Evolutionary conservation across 495 filamentous ascomycete species (phyloP).

Genomic region (Annulohypoxylon nitens): DNA sequence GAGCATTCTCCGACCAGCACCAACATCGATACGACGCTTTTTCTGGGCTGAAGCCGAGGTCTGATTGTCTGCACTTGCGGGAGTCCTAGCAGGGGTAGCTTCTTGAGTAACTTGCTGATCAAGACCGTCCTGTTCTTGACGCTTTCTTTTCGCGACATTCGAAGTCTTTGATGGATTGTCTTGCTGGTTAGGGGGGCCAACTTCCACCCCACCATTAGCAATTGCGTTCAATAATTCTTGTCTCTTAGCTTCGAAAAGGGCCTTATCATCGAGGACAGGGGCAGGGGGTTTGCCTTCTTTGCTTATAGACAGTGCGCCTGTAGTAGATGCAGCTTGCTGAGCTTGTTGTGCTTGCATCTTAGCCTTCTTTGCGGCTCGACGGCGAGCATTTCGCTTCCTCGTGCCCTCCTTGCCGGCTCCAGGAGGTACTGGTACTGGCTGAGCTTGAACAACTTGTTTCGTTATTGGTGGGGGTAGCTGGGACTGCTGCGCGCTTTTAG

Average conservation of each 20-base stretch:
- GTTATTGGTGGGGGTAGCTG: background rate
- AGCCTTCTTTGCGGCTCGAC: slow-evolving; percentile 48
- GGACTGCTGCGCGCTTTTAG: slow-evolving; percentile 1
- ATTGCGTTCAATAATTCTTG: slow-evolving; percentile 44
- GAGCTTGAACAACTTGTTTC: background rate
- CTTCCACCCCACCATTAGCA: slow-evolving; percentile 47
- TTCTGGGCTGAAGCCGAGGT: slow-evolving; percentile 52
- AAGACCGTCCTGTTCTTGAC: slow-evolving; percentile 9
- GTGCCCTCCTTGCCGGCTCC: slow-evolving; percentile 55
- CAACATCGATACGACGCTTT: slow-evolving; percentile 71
- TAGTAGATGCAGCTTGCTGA: slow-evolving; percentile 3
- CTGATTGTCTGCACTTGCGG: slow-evolving; percentile 32
- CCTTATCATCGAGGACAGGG: slow-evolving; percentile 29
- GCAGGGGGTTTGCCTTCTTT: slow-evolving; percentile 3
- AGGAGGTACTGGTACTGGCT: slow-evolving; percentile 41
- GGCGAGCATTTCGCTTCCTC: slow-evolving; percentile 59
- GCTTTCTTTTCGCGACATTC: slow-evolving; percentile 36
- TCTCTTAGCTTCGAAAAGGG: slow-evolving; percentile 49
- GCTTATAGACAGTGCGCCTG: background rate
- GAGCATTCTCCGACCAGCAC: slow-evolving; percentile 73
- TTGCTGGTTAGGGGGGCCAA: slow-evolving; percentile 40
- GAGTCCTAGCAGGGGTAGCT: background rate
- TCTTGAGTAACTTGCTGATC: background rate
- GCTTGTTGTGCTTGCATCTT: slow-evolving; percentile 41
- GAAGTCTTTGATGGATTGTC: background rate